phyloP scores from a whole-genome alignment of 2,329 filamentous ascomycete species.

The Hypomyces rosellus region DNA sequence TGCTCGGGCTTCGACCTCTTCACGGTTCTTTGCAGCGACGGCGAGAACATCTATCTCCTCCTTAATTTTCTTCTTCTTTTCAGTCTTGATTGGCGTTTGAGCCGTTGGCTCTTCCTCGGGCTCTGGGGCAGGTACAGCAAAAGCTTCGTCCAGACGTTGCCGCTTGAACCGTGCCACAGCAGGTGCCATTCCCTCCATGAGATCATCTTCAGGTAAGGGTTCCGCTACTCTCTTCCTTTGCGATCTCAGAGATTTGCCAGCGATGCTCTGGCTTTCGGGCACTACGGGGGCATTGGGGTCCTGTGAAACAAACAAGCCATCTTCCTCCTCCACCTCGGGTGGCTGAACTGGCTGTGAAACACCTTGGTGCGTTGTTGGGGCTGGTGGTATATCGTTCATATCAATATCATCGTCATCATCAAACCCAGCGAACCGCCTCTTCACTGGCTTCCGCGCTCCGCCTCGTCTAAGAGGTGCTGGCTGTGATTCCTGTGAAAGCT shows the following conservation, averaged over 20 bases:
- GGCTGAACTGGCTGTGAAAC: constrained; percentile 5
- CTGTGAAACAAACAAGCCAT: constrained; percentile 54
- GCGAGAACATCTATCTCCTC: constrained; percentile 64
- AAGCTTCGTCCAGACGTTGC: constrained; percentile 57
- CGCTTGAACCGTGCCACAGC: constrained; percentile 73
- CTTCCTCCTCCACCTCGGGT: constrained; percentile 26
- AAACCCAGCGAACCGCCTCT: constrained; percentile 67
- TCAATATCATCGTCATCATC: constrained; percentile 41
- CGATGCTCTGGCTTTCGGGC: constrained; percentile 13
- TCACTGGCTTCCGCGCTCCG: constrained; percentile 33
- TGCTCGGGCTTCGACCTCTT: constrained; percentile 60
- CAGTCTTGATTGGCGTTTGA: constrained; percentile 12
- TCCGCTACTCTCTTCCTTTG: constrained; percentile 43
- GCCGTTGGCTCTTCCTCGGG: constrained; percentile 14
- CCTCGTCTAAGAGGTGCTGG: constrained; percentile 16
- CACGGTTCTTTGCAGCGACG: constrained; percentile 52
- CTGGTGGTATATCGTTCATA: constrained; percentile 20
- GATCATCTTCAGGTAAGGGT: constrained; percentile 41
- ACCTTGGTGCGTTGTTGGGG: constrained; percentile 3
- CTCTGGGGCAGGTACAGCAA: constrained; percentile 25
- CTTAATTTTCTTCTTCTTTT: constrained; percentile 43
- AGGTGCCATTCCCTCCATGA: constrained; percentile 68
- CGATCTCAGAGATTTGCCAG: constrained; percentile 16
- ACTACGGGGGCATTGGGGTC: constrained; percentile 23
- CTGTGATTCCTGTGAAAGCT: constrained; percentile 19